Evolutionary conservation across 768 basidiomycete genomes (phyloP).

Genomic region (Gloeostereum incarnatum): DNA sequence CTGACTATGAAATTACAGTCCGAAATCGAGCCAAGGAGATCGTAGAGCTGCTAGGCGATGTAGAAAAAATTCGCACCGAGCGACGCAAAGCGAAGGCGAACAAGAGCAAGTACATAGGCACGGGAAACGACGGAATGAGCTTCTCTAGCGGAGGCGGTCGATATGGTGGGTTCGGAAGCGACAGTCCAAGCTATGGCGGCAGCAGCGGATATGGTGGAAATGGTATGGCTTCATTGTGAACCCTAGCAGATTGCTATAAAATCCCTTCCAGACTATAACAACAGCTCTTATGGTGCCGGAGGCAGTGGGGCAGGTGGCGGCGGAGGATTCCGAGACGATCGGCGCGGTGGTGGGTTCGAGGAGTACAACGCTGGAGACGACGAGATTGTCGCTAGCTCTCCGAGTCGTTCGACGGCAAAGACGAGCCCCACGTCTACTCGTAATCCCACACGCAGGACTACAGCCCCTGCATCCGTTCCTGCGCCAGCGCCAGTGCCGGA

Average conservation of each 20-base stretch:
- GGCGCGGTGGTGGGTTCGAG: conserved; percentile 58
- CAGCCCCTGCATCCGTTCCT: conserved; percentile 28
- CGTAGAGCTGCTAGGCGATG: conserved; percentile 84
- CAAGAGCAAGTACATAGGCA: conserved; percentile 82
- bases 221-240: background rate
- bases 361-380: conserved; percentile 98
- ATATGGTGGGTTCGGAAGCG: conserved; percentile 37
- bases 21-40: conserved; percentile 91
- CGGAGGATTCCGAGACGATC: conserved; percentile 48
- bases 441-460: conserved; percentile 24
- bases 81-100: conserved; percentile 90
- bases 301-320: conserved; percentile 33
- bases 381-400: conserved; percentile 32
- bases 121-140: conserved; percentile 72
- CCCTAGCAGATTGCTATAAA: conserved; percentile 4
- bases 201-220: conserved; percentile 16
- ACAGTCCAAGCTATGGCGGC: conserved; percentile 30
- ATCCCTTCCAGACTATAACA: conserved; percentile 15
- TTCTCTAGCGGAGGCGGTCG: conserved; percentile 48
- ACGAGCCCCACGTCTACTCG: conserved; percentile 22
- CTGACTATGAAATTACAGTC: conserved; percentile 40
- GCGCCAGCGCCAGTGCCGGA: conserved; percentile 26
- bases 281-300: conserved; percentile 19
- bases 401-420: conserved; percentile 8
- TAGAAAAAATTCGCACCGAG: conserved; percentile 84